Evolutionary conservation across 495 filamentous ascomycete genomes (phyloP).

Genomic region (Apiosordaria backusii): DNA sequence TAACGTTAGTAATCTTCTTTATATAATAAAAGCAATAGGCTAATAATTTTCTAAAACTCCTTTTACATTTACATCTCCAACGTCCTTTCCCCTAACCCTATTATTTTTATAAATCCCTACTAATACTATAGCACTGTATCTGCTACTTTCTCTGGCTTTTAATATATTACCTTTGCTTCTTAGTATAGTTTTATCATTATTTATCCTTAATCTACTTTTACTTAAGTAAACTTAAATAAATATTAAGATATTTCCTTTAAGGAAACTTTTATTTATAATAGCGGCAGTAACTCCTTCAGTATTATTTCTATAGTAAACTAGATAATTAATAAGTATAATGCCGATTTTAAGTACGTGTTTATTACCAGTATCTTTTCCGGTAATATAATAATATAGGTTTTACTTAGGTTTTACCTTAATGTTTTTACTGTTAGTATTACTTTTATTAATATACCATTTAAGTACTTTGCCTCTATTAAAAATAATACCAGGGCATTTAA

Average conservation of each 20-base stretch:
- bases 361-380: slow-evolving; percentile 53
- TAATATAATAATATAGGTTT: slow-evolving; percentile 60
- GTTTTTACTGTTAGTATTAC: slow-evolving; percentile 53
- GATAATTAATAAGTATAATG: slow-evolving; percentile 45
- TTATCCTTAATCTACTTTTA: slow-evolving; percentile 46
- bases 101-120: slow-evolving; percentile 56
- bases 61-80: slow-evolving; percentile 57
- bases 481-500: slow-evolving; percentile 38
- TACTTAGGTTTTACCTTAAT: slow-evolving; percentile 55
- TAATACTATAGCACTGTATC: slow-evolving; percentile 44
- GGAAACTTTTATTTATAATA: slow-evolving; percentile 47
- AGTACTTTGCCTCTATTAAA: slow-evolving; percentile 44
- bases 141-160: slow-evolving; percentile 29
- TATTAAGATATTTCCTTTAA: slow-evolving; percentile 54
- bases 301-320: slow-evolving; percentile 58
- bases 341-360: slow-evolving; percentile 46
- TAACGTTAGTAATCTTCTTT: slow-evolving; percentile 34
- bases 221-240: slow-evolving; percentile 39
- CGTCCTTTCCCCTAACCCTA: slow-evolving; percentile 46
- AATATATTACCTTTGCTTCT: slow-evolving; percentile 43
- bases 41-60: background rate
- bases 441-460: slow-evolving; percentile 53
- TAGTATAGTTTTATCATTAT: slow-evolving; percentile 54
- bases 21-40: too few relatives aligned
- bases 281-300: slow-evolving; percentile 49